Evolutionary conservation across 345 rosid genomes (phyloP).

Genomic region (Citrus maxima): DNA sequence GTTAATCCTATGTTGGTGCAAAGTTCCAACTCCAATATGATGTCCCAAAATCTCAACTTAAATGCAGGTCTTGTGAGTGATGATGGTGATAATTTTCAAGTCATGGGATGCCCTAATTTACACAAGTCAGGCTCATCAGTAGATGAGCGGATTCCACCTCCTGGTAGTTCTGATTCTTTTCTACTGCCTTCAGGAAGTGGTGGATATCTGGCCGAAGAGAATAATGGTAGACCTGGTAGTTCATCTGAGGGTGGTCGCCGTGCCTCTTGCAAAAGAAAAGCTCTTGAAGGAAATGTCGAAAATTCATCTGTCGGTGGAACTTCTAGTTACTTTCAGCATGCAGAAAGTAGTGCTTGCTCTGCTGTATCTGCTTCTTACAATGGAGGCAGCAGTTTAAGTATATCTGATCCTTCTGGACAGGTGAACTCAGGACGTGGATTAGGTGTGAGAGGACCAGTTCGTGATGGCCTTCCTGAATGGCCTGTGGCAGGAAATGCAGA

Average conservation of each 20-base stretch:
- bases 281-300: conserved; percentile 58
- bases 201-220: conserved; percentile 36
- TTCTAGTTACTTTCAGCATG: conserved; percentile 48
- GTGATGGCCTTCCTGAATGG: conserved; percentile 34
- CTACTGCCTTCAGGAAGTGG: conserved; percentile 38
- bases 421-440: conserved; percentile 44
- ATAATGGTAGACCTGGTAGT: conserved; percentile 41
- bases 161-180: conserved; percentile 30
- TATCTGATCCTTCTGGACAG: conserved; percentile 40
- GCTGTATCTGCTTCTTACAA: conserved; percentile 32
- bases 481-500: conserved; percentile 35
- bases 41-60: conserved; percentile 51
- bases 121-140: conserved; percentile 37
- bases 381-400: conserved; percentile 34
- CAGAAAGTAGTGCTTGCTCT: conserved; percentile 53
- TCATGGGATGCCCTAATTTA: conserved; percentile 34
- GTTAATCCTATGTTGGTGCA: conserved; percentile 39
- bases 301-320: conserved; percentile 55
- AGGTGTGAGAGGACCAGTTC: conserved; percentile 39
- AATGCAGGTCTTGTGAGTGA: conserved; percentile 52
- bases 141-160: conserved; percentile 28
- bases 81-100: conserved; percentile 38
- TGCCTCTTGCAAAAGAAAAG: conserved; percentile 74
- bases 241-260: conserved; percentile 58
- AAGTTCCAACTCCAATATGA: conserved; percentile 34